Conservation (phyloP, 2,329 filamentous ascomycete genomes). For the Colletotrichum sublineola region DNA sequence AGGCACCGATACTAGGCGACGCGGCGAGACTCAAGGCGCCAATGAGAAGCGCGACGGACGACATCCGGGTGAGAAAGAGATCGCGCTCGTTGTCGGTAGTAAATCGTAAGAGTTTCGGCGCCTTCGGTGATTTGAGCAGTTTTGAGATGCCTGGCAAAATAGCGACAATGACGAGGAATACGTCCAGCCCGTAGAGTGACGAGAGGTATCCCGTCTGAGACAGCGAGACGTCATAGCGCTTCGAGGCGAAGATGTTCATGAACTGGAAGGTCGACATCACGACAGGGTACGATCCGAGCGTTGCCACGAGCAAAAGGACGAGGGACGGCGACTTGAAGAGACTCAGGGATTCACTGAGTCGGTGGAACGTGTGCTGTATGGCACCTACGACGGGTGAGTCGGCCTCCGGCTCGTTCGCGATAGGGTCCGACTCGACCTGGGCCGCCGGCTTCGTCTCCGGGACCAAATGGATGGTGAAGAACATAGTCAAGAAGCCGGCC, state of each 20-base stretch:
- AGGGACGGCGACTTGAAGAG: slow-evolving; percentile 47
- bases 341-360: slow-evolving; percentile 41
- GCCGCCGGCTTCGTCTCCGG: slow-evolving; percentile 47
- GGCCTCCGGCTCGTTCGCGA: slow-evolving; percentile 19
- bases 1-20: slow-evolving; percentile 46
- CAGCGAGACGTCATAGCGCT: slow-evolving; percentile 48
- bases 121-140: slow-evolving; percentile 42
- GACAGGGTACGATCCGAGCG: slow-evolving; percentile 37
- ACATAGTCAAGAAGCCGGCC: background rate
- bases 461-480: slow-evolving; percentile 46
- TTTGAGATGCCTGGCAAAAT: slow-evolving; percentile 47
- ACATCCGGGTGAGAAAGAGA: slow-evolving; percentile 46
- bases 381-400: slow-evolving; percentile 2
- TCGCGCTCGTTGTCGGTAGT: slow-evolving; percentile 47
- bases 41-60: slow-evolving; percentile 43
- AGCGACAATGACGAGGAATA: slow-evolving; percentile 46
- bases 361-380: slow-evolving; percentile 40
- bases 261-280: slow-evolving; percentile 22
- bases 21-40: slow-evolving; percentile 47
- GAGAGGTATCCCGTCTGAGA: slow-evolving; percentile 50
- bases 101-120: slow-evolving; percentile 45
- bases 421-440: slow-evolving; percentile 20
- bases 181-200: slow-evolving; percentile 48
- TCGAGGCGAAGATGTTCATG: slow-evolving; percentile 50
- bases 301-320: slow-evolving; percentile 47